Percentiles rank a stretch among this genome's conserved stretches.
phyloP scores from a whole-genome alignment of 1,284 basidiomycete species.

The Flammula alnicola region DNA sequence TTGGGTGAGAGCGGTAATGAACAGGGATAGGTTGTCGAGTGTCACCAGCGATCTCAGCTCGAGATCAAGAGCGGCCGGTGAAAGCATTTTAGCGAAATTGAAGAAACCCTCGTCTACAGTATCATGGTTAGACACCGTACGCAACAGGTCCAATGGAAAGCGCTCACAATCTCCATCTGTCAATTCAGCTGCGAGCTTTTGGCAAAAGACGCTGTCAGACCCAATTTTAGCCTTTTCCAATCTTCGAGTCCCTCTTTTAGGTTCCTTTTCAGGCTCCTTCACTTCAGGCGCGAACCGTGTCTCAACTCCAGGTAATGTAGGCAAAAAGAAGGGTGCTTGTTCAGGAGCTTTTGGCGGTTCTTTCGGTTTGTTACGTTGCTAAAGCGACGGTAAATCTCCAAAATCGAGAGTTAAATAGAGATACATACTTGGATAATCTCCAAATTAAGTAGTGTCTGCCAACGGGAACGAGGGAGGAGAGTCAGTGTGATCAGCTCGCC shows the following conservation, averaged over 20 bases:
- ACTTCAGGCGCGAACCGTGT: constrained; percentile 72
- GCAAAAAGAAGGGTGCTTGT: constrained; percentile 96
- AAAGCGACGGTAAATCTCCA: constrained; percentile 11
- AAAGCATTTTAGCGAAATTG: constrained; percentile 83
- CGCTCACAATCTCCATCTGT: constrained; percentile 67
- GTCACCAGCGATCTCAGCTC: constrained; percentile 86
- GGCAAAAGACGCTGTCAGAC: constrained; percentile 77
- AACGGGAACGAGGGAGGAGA: constrained; percentile 88
- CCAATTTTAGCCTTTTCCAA: constrained; percentile 60
- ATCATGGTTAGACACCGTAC: background rate
- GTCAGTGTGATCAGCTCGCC: constrained; percentile 91
- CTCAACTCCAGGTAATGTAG: constrained; percentile 85
- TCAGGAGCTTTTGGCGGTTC: constrained; percentile 95
- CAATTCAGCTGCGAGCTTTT: constrained; percentile 64
- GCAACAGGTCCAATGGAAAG: constrained; percentile 1
- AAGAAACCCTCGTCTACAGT: constrained; percentile 82
- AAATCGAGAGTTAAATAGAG: background rate
- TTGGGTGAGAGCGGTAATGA: constrained; percentile 76
- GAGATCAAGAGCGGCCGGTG: constrained; percentile 89
- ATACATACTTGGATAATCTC: constrained; percentile 85
- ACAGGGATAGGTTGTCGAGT: constrained; percentile 66
- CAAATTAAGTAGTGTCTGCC: constrained; percentile 96
- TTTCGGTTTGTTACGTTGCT: constrained; percentile 96
- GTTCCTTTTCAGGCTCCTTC: constrained; percentile 41
- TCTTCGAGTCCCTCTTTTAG: constrained; percentile 54